Evolutionary conservation across 495 filamentous ascomycete species (phyloP).

Genomic region (Ascobolus immersus): DNA sequence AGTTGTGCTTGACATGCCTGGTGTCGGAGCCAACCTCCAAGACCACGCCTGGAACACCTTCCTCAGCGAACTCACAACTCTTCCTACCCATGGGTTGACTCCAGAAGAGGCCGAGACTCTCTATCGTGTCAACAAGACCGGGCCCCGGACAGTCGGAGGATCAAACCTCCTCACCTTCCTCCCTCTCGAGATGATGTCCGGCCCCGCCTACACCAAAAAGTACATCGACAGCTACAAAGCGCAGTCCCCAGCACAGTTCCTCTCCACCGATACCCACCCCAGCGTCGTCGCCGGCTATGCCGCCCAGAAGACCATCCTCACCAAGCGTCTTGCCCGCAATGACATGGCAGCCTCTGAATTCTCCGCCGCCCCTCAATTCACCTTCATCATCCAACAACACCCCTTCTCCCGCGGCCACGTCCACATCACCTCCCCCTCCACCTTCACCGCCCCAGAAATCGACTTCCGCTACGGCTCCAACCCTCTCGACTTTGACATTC

Average conservation of each 20-base stretch:
- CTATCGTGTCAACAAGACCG: not conserved
- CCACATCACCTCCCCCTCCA: slow-evolving; percentile 18
- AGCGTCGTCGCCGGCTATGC: slow-evolving; percentile 20
- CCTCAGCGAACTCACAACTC: too few relatives aligned
- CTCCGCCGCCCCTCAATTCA: too few relatives aligned
- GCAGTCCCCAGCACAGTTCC: slow-evolving; percentile 9
- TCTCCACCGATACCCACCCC: slow-evolving; percentile 17
- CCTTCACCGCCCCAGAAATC: slow-evolving; percentile 14
- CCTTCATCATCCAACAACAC: slow-evolving; percentile 8
- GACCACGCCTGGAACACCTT: too few relatives aligned
- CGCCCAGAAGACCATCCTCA: slow-evolving; percentile 6
- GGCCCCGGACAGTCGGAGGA: not conserved
- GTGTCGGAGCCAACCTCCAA: too few relatives aligned
- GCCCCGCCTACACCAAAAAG: too few relatives aligned
- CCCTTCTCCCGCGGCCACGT: slow-evolving; percentile 22
- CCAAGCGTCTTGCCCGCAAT: slow-evolving; percentile 4
- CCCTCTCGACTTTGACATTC: slow-evolving; percentile 20
- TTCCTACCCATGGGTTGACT: too few relatives aligned
- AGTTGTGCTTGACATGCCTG: slow-evolving; percentile 20
- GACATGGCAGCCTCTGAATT: slow-evolving; percentile 10
- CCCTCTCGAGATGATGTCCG: too few relatives aligned
- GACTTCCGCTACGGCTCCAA: slow-evolving; percentile 20
- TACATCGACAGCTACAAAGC: too few relatives aligned
- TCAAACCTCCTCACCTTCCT: not conserved
- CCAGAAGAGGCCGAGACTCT: too few relatives aligned